Evolutionary conservation across 805 yeast genomes (phyloP), one percentile per base, ranked within the genome.

Genomic region (Middelhovenomyces tepae): DNA sequence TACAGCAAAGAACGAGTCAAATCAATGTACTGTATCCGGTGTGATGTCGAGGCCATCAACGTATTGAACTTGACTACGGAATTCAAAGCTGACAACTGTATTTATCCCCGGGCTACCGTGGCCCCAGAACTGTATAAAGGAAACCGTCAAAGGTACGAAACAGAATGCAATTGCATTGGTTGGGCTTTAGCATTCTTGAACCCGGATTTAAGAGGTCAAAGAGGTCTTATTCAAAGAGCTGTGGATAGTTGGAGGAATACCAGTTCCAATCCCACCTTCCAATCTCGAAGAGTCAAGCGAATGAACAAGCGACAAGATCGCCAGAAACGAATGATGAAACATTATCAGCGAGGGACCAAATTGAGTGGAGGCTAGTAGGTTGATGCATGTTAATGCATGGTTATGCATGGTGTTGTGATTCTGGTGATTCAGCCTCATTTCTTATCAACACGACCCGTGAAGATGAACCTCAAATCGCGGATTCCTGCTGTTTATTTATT

Each of bases 241-340:
- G 74, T 69, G 10, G 74, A 68, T 38, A 54, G 64, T 5, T 69
- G 71, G 71, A 55, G 74, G 41, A 69, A 69, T 46, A 60, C 71
- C 4, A 55, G 67, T 40, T 46, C 53, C 6, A 68, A 67, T 34
- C 56, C 57, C 11, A 49, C 54, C 3, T 48, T 58, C 28, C 51
- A 70, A 31, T 56, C 64, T n/a, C 59, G 73, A 28, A 53, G 72
- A 25, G 69, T 66, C 7, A 48, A 66, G 34, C 50, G 56, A 9
- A 38, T 50, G n/a, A 40, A 48, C 18, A 39, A 32, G 18, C 30
- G 37, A 33, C 32, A 37, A 16, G 27, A 23, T n/a, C 6, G 7
- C 22, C n/a, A n/a, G n/a, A n/a, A n/a, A n/a, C n/a, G n/a, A n/a
- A n/a, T n/a, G n/a, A n/a, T n/a, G n/a, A n/a, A n/a, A n/a, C n/a